Evolutionary conservation across 345 rosid genomes (phyloP), one percentile per base, ranked within the genome.

Genomic region (Streptanthus diversifolius): DNA sequence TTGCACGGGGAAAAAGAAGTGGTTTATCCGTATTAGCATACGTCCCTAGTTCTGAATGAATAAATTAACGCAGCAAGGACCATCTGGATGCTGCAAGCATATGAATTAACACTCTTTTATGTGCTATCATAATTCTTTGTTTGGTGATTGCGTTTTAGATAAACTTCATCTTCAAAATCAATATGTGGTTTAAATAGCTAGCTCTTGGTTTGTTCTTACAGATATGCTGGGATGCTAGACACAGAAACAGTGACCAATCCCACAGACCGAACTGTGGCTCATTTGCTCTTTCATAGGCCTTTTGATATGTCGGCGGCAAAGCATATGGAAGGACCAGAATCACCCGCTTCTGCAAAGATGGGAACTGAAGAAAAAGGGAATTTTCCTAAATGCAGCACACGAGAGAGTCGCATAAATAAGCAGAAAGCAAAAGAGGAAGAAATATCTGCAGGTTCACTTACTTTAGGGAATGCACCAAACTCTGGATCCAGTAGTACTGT

Each of bases 171-270:
- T 56, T 29, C 52, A 19, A 14, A 21, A 54, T 24, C 56, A 30
- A 15, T 33, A 30, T 32, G 65, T 44, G 39, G 41, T 49, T 74
- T 59, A 75, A 55, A 8, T 15, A 48, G 45, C 54, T 53, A 15
- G 21, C 74, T 76, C 66, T 55, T 53, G 71, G 58, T 63, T 68
- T 27, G 62, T 47, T 76, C 12, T 74, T 58, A 56, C 82, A 91
- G 91, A 77, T 77, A 79, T 67, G 35, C 67, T 32, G 74, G 55
- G 79, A 81, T 86, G 80, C 75, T 87, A 54, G 90, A 86, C 58
- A 79, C 60, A 48, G 97, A 95, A 85, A 85, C 95, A 36, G 91
- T 84, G 82, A 95, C 96, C 67, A 95, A 95, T 68, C 93, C 96
- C 33, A 80, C 88, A 45, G 97, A 95, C 73, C 87, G 98, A 55